Conservation (phyloP, 2,329 filamentous ascomycete genomes). For the Teratosphaeria zuluensis region DNA sequence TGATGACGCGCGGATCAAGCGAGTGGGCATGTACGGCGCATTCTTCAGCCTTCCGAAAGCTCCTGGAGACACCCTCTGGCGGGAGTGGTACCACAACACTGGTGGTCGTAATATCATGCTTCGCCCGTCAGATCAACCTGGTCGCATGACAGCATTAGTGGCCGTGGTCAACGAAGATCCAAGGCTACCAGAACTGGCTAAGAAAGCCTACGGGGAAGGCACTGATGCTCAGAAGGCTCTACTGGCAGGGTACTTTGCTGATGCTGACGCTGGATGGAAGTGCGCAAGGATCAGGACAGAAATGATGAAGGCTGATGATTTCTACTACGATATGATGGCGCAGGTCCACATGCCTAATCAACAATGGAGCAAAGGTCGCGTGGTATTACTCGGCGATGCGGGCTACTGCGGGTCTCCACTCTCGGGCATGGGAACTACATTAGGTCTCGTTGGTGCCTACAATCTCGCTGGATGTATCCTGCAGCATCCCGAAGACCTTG, state of each 20-base stretch:
- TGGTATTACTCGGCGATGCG: conserved; percentile 24
- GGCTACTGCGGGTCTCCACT: conserved; percentile 23
- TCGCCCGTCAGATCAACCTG: conserved; percentile 14
- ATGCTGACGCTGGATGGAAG: conserved; percentile 20
- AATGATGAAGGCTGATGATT: conserved; percentile 22
- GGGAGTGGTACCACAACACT: conserved; percentile 23
- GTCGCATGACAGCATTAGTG: conserved; percentile 18
- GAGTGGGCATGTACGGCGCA: conserved; percentile 19
- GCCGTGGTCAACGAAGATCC: conserved; percentile 13
- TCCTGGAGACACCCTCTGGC: conserved; percentile 18
- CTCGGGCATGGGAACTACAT: conserved; percentile 27
- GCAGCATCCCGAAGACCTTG: conserved; percentile 10
- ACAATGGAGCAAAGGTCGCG: conserved; percentile 20
- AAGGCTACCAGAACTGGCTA: conserved; percentile 9
- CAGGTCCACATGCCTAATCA: conserved; percentile 20
- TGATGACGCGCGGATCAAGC: conserved; percentile 10
- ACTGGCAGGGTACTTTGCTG: conserved; percentile 17
- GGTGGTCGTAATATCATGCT: conserved; percentile 22
- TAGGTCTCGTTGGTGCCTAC: conserved; percentile 26
- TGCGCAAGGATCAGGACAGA: conserved; percentile 15
- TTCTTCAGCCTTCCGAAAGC: conserved; percentile 23
- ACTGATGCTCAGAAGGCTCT: conserved; percentile 18
- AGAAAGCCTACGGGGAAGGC: conserved; percentile 7
- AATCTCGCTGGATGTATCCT: conserved; percentile 22
- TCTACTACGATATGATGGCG: conserved; percentile 24